Evolutionary conservation across 805 yeast genomes (phyloP).

Genomic region (Wickerhamomyces chambardii): DNA sequence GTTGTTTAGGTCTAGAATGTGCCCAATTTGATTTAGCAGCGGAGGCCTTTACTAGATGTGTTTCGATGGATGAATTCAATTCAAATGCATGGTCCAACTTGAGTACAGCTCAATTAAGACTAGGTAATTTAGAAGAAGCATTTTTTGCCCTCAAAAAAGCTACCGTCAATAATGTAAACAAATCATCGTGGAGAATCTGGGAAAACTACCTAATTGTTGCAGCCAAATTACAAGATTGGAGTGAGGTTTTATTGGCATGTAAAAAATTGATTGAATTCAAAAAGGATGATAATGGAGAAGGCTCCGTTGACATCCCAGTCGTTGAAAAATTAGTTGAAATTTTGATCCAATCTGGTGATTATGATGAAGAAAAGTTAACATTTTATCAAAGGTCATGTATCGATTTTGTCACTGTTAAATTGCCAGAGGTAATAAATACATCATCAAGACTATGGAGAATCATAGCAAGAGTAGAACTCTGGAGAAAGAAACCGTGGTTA

Average conservation of each 20-base stretch:
- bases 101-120: slow-evolving; percentile 65
- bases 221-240: slow-evolving; percentile 78
- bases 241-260: slow-evolving; percentile 74
- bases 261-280: slow-evolving; percentile 49
- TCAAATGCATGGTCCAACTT: slow-evolving; percentile 88
- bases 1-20: slow-evolving; percentile 78
- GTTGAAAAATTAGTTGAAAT: slow-evolving; percentile 66
- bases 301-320: slow-evolving; percentile 64
- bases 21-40: slow-evolving; percentile 69
- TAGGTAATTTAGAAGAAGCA: slow-evolving; percentile 67
- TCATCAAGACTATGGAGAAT: slow-evolving; percentile 64
- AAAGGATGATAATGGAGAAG: slow-evolving; percentile 49
- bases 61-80: slow-evolving; percentile 72
- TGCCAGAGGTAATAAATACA: slow-evolving; percentile 65
- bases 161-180: slow-evolving; percentile 54
- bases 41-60: slow-evolving; percentile 89
- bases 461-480: slow-evolving; percentile 76
- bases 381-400: slow-evolving; percentile 63
- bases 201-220: slow-evolving; percentile 83
- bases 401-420: slow-evolving; percentile 57
- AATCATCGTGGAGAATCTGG: slow-evolving; percentile 83
- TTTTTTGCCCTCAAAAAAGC: slow-evolving; percentile 81
- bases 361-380: slow-evolving; percentile 27
- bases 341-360: slow-evolving; percentile 36
- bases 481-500: slow-evolving; percentile 85